phyloP scores from a whole-genome alignment of 1,284 basidiomycete species.

The Cryptococcus depauperatus region DNA sequence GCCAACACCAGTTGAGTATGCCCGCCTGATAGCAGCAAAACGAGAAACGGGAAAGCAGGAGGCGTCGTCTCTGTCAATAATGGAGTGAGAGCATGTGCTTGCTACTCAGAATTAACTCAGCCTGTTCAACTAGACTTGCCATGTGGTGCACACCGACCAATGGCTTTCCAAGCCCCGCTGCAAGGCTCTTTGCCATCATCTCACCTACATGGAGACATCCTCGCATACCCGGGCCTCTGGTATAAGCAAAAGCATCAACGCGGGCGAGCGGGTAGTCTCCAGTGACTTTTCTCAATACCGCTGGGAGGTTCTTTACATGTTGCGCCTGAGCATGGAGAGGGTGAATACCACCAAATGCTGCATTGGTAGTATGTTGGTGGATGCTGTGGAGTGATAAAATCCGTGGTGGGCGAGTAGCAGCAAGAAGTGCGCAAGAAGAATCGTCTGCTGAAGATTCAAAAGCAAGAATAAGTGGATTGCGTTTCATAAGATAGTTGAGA shows the following conservation, averaged over 20 bases:
- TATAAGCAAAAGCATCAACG: constrained; percentile 81
- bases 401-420: constrained; percentile 23
- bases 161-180: constrained; percentile 66
- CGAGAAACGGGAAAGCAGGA: constrained; percentile 75
- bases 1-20: constrained; percentile 81
- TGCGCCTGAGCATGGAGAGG: constrained; percentile 65
- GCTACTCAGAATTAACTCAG: constrained; percentile 48
- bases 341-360: constrained; percentile 68
- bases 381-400: constrained; percentile 76
- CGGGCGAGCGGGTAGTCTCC: no score
- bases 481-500: background rate
- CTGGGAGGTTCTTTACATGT: constrained; percentile 67
- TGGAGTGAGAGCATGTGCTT: constrained; percentile 86
- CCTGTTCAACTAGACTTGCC: constrained; percentile 49
- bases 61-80: constrained; percentile 56
- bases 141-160: constrained; percentile 88
- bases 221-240: constrained; percentile 77
- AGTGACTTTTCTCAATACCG: no score
- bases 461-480: constrained; percentile 55
- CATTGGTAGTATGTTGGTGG: constrained; percentile 57
- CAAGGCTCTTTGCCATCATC: constrained; percentile 71
- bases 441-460: constrained; percentile 78
- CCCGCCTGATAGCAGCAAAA: constrained; percentile 78
- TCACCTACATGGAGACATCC: constrained; percentile 70
- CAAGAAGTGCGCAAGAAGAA: constrained; percentile 74